phyloP scores from a whole-genome alignment of 352 stramenopile species.

The Globisporangium heterothallicum region DNA sequence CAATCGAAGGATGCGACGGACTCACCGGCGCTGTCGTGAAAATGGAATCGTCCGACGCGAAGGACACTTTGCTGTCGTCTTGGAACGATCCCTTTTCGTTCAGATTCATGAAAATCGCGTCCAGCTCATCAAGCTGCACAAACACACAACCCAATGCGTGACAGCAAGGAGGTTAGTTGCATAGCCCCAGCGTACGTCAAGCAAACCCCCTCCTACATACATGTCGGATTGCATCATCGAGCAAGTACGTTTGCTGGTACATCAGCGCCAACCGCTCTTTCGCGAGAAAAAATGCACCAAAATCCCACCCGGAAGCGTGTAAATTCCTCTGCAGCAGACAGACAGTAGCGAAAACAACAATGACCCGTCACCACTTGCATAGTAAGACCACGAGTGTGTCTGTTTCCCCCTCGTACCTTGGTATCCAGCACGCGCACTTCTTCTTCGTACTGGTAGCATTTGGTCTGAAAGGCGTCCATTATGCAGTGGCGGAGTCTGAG shows the following conservation, averaged over 20 bases:
- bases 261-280: constrained; percentile 78
- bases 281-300: constrained; percentile 70
- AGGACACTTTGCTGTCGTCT: constrained; percentile 14
- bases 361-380: no score
- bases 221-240: constrained; percentile 77
- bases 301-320: constrained; percentile 52
- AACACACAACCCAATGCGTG: neutral
- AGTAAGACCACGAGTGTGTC: no score
- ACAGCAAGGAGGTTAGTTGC: neutral
- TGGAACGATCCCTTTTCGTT: constrained; percentile 25
- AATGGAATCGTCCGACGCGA: constrained; percentile 31
- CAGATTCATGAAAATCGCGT: constrained; percentile 63
- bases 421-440: constrained; percentile 54
- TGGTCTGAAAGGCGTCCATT: constrained; percentile 78
- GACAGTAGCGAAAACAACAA: no score
- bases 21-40: constrained; percentile 64
- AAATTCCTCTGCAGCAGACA: constrained; percentile 24
- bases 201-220: constrained; percentile 43
- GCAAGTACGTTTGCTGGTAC: constrained; percentile 81
- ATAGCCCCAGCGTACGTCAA: no score
- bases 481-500: constrained; percentile 62
- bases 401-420: constrained; percentile 32
- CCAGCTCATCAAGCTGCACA: constrained; percentile 68
- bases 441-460: constrained; percentile 80
- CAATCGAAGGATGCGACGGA: no score